phyloP scores from a whole-genome alignment of 2,329 filamentous ascomycete species.

The Seiridium cupressi region DNA sequence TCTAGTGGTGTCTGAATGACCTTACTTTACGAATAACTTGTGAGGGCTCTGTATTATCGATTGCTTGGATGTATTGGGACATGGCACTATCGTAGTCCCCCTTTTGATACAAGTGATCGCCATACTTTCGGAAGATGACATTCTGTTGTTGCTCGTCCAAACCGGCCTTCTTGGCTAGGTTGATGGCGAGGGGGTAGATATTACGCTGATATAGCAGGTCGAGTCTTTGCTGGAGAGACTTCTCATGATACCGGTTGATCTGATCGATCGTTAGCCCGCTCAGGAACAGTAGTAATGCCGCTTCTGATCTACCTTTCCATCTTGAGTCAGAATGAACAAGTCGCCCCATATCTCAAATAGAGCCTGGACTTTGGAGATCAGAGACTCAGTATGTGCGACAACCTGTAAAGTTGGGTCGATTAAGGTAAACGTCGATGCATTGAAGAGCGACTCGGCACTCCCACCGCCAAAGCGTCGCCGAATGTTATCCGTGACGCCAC shows the following conservation, averaged over 20 bases:
- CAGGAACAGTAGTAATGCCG: not conserved
- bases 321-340: slow-evolving; percentile 83
- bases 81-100: slow-evolving; percentile 98
- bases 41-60: slow-evolving; percentile 93
- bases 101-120: slow-evolving; percentile 91
- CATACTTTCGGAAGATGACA: slow-evolving; percentile 88
- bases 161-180: slow-evolving; percentile 84
- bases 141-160: slow-evolving; percentile 81
- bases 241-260: slow-evolving; percentile 88
- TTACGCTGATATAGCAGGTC: slow-evolving; percentile 94
- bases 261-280: slow-evolving; percentile 33
- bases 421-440: slow-evolving; percentile 82
- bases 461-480: slow-evolving; percentile 70
- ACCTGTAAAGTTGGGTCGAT: slow-evolving; percentile 91
- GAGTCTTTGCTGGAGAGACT: slow-evolving; percentile 82
- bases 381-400: slow-evolving; percentile 82
- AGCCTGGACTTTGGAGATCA: slow-evolving; percentile 76
- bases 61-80: slow-evolving; percentile 95
- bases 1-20: not conserved
- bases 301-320: slow-evolving; percentile 71
- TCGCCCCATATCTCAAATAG: slow-evolving; percentile 89
- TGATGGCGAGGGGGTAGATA: slow-evolving; percentile 87
- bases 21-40: slow-evolving; percentile 88
- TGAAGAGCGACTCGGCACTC: slow-evolving; percentile 76
- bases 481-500: slow-evolving; percentile 56